Percentiles rank a stretch among this genome's conserved stretches.
Evolutionary conservation across 306 rosid genomes (phyloP).

Genomic region (Castanea mollissima): DNA sequence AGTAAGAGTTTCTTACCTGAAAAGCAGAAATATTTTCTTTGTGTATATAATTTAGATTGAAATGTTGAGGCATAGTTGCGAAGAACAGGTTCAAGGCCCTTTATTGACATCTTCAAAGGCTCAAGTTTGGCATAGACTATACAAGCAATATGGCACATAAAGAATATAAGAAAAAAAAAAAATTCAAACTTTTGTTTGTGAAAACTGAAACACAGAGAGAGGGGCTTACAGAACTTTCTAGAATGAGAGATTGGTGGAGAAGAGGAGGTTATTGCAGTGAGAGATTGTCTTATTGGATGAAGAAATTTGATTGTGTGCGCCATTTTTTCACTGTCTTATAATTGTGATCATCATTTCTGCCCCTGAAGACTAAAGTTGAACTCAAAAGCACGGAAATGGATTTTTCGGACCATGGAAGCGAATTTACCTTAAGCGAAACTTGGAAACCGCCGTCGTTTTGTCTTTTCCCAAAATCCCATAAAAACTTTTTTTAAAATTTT

Average conservation of each 20-base stretch:
- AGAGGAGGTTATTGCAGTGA: constrained; percentile 14
- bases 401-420: neutral
- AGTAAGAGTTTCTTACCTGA: constrained; percentile 29
- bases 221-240: constrained; percentile 26
- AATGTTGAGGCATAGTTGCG: constrained; percentile 27
- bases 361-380: neutral
- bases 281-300: constrained; percentile 28
- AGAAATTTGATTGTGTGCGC: constrained; percentile 23
- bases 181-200: neutral
- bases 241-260: constrained; percentile 11
- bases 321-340: constrained; percentile 8
- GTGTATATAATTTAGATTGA: constrained; percentile 10
- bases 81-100: constrained; percentile 23
- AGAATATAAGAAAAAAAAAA: neutral
- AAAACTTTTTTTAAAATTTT: neutral
- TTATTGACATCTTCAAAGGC: constrained; percentile 17
- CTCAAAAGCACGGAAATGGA: neutral
- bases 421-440: neutral
- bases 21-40: constrained; percentile 25
- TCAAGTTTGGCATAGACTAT: constrained; percentile 37
- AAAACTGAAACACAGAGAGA: neutral
- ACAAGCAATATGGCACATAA: neutral
- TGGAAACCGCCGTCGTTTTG: neutral
- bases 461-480: neutral
- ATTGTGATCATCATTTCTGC: neutral